phyloP scores from a whole-genome alignment of 495 filamentous ascomycete genomes.

The Penicillium pancosmium region DNA sequence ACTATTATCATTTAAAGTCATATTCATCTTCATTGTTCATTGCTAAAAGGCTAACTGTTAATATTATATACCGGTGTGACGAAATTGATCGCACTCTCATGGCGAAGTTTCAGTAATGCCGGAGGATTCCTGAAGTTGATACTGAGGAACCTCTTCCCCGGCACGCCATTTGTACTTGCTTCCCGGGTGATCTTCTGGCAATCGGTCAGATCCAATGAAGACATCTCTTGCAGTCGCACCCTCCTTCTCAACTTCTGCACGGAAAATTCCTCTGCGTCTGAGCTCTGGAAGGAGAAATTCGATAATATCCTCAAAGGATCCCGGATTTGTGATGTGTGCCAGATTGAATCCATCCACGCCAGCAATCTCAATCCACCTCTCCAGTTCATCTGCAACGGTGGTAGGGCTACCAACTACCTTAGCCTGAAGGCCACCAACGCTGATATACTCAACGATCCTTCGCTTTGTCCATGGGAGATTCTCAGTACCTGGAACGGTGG shows the following conservation, averaged over 20 bases:
- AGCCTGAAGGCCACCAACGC: conserved; percentile 52
- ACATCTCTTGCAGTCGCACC: conserved; percentile 56
- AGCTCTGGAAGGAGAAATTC: conserved; percentile 58
- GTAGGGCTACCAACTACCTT: conserved; percentile 48
- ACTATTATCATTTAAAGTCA: too few species aligned
- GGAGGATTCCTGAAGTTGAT: conserved; percentile 3
- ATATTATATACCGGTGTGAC: too few species aligned
- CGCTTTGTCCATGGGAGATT: conserved; percentile 58
- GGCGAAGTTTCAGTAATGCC: too few species aligned
- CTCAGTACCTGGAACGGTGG: conserved; percentile 36
- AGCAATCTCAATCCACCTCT: conserved; percentile 48
- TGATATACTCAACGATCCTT: conserved; percentile 56
- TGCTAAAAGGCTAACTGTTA: too few species aligned
- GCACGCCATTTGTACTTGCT: conserved; percentile 36
- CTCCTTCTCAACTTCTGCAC: conserved; percentile 49
- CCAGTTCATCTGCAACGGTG: conserved; percentile 53
- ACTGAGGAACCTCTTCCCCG: conserved; percentile 26
- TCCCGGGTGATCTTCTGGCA: conserved; percentile 35
- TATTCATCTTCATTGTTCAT: too few species aligned
- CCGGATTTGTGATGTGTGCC: conserved; percentile 55
- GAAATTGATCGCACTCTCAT: too few species aligned
- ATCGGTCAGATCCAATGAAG: conserved; percentile 37
- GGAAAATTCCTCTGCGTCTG: conserved; percentile 50
- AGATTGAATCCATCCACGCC: conserved; percentile 58
- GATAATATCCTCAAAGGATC: conserved; percentile 58